phyloP scores from a whole-genome alignment of 1,284 basidiomycete genomes.

The Melampsora medusae region DNA sequence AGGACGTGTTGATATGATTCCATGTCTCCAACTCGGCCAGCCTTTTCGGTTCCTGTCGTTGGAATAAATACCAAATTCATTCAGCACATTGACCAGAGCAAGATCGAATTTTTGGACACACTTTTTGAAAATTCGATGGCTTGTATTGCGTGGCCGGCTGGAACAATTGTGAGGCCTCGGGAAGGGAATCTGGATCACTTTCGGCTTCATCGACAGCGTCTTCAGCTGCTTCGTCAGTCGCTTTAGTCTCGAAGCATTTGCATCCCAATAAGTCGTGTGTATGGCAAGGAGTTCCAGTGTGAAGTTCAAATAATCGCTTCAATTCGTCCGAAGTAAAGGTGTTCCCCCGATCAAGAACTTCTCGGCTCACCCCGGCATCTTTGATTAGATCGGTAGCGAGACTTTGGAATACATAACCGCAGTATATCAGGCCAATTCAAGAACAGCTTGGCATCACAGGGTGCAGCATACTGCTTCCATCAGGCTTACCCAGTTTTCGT shows the following conservation, averaged over 20 bases:
- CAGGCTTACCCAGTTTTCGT: constrained; percentile 73
- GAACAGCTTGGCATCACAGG: not conserved
- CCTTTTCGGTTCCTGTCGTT: constrained; percentile 5
- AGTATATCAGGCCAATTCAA: too few species aligned
- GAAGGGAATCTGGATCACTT: constrained; percentile 40
- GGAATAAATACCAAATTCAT: not conserved
- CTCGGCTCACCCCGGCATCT: constrained; percentile 10
- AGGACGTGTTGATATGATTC: constrained; percentile 24
- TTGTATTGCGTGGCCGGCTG: constrained; percentile 25
- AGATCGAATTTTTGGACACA: not conserved
- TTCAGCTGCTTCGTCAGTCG: constrained; percentile 24
- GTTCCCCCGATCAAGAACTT: constrained; percentile 16
- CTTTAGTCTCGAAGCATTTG: constrained; percentile 49
- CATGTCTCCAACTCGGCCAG: constrained; percentile 41
- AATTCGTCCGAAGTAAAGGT: constrained; percentile 51
- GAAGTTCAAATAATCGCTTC: constrained; percentile 81
- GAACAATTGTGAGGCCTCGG: constrained; percentile 32
- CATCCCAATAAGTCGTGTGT: constrained; percentile 68
- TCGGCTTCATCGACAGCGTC: constrained; percentile 29
- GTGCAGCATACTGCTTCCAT: not conserved
- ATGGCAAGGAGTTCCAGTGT: constrained; percentile 75
- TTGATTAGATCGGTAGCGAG: constrained; percentile 39
- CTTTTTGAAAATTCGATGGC: constrained; percentile 4
- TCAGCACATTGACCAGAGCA: not conserved
- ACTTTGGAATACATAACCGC: constrained; percentile 12